Base-by-base conservation (phyloP, 805 yeast genomes). In the Vanderwaltozyma tropicalis region DNA sequence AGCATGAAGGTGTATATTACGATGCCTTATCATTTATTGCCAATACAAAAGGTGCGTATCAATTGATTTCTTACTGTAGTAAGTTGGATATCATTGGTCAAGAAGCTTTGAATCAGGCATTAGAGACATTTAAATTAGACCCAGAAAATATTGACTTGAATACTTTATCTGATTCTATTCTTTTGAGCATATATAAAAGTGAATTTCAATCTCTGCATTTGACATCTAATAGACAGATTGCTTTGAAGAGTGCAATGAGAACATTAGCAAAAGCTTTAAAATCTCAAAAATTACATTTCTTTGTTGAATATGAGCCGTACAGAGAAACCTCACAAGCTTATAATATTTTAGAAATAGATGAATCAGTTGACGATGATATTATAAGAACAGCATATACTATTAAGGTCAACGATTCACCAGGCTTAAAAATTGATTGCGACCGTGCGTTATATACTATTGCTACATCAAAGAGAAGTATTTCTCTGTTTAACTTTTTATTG, bases 301-400 rank as follows among this genome's bases (percentile, higher is more conserved):
- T 53, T 37, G 52, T 72, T 27, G 69, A 61, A 11, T 61, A 69
- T 28, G 78, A 76, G 41, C 75, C 74, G 2, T 60, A 50, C 35
- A 39, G 39, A 13, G 41, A 31, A 9, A 49, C 71, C 37, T 60
- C 65, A n/a, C 69, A 69, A 34, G 83, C 86, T 0, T 78, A 76
- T 46, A 57, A 61, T 0, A 49, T 61, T 1, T 55, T 81, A 24
- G 80, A 71, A 10, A 65, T 74, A 14, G 68, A 68, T 37, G 65
- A 67, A 1, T 58, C 66, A 0, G 74, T 77, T 12, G 80, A 73
- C 41, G 84, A 79, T 51, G 92, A 83, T 44, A 75, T 82, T 31
- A 72, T 85, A 3, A 67, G 76, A 21, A 80, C 94, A 1, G 88
- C 94, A 0, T 82, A 74, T 50, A 78, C 80, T 40, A 66, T 80